These are phyloP conservation scores for Bertia moriformis DNA, from an alignment of 2,329 filamentous ascomycete genomes.

Conservation along the genomic window DNA sequence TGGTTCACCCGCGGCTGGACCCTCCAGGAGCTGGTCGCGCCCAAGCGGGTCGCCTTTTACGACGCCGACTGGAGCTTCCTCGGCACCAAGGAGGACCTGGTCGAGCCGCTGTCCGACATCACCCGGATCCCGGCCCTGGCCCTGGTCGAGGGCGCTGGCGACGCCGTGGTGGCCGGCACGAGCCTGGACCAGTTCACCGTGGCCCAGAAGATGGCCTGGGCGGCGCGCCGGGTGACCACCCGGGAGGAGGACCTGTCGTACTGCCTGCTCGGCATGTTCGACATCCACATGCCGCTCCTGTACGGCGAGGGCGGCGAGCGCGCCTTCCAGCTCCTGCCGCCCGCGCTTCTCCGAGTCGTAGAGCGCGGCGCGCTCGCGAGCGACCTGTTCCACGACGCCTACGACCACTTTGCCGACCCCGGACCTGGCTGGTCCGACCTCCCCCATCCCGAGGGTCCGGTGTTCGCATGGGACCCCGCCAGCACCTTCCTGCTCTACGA, in stretches of 20 bases:
- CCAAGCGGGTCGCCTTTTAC: neutral
- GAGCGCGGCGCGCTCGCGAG: neutral
- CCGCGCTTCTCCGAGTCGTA: neutral
- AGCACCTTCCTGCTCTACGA: too few species aligned
- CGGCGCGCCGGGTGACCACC: neutral
- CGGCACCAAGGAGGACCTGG: neutral
- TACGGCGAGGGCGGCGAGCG: constrained; percentile 1
- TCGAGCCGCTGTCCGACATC: neutral
- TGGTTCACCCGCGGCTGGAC: neutral
- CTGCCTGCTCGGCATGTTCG: neutral
- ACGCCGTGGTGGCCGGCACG: neutral
- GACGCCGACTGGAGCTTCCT: neutral
- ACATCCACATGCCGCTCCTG: neutral
- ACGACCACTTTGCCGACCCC: too few species aligned
- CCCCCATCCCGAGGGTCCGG: too few species aligned
- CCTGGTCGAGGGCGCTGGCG: neutral
- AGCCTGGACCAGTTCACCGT: neutral
- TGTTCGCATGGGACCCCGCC: too few species aligned
- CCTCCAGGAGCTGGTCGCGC: neutral
- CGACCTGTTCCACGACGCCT: neutral
- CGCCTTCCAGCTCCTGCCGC: neutral
- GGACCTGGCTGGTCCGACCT: too few species aligned
- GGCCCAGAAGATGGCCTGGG: neutral
- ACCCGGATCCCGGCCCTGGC: neutral
- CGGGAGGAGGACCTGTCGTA: neutral